Evolutionary conservation across 2,329 filamentous ascomycete genomes (phyloP), one percentile per base, ranked within the genome.

Genomic region (Penicillium hordei): DNA sequence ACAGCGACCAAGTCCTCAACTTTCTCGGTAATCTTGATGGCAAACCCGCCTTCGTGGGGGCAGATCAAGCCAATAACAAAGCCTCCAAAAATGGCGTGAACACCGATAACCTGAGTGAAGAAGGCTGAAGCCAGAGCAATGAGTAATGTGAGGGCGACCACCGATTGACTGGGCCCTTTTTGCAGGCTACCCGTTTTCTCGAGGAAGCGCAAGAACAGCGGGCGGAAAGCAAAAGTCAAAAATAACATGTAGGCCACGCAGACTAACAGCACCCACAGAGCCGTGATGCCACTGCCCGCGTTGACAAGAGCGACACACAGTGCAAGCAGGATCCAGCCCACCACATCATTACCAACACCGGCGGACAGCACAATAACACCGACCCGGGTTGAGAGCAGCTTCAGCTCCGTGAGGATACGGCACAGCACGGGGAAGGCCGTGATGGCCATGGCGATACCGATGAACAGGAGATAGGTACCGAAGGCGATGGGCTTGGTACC

Each of bases 221-320:
- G 93, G 15, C 87, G 86, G 44, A 97, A 83, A 0, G 80, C 82
- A 65, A 86, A 91, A 21, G 88, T 79, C 21, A 97, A 81, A 67
- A 96, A 88, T 0, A 96, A 71, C 21, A 88, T 82, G 77, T 89
- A 97, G 40, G 84, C 93, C 17, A 89, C 76, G 48, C 85, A 87
- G 25, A 87, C 86, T 13, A 97, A 82, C 6, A 97, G 78, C 6
- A 96, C 91, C 76, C 86, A 97, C 0, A 97, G 81, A 0, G 93
- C 92, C 0, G 91, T 88, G 21, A 97, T 74, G 0, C 93, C 93
- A 44, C 83, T 88, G 17, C 86, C 87, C 31, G 93, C 91, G 70
- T 97, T 97, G 68, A 96, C 93, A 27, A 97, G 82, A 0, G 93
- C 90, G 34, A 97, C 93, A 65, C 93, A 97, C 29, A 97, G 87